Conservation (phyloP, 2,329 filamentous ascomycete species). For the Phaeoacremonium minimum region DNA sequence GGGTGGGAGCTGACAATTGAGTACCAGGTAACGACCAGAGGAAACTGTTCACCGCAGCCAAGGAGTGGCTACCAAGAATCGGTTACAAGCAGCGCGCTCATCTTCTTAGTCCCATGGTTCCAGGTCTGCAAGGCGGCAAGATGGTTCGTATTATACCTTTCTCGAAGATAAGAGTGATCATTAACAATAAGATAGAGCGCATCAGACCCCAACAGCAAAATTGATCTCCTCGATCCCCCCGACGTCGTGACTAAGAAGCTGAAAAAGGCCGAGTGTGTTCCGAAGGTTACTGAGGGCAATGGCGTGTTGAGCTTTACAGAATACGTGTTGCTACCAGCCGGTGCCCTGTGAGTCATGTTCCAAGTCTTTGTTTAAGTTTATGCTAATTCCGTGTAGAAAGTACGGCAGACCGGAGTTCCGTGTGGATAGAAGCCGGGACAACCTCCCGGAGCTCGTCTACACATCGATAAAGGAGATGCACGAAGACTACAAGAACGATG, state of each 20-base stretch:
- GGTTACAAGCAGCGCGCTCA: conserved; percentile 72
- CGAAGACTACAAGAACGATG: conserved; percentile 75
- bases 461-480: conserved; percentile 58
- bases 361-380: too few species aligned
- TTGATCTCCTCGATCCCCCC: conserved; percentile 80
- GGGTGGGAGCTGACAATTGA: too few species aligned
- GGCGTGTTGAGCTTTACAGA: conserved; percentile 84
- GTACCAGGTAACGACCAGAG: conserved; percentile 65
- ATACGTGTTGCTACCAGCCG: conserved; percentile 76
- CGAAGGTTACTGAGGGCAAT: conserved; percentile 76
- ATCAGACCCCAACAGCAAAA: conserved; percentile 61
- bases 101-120: conserved; percentile 69
- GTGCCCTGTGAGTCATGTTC: too few species aligned
- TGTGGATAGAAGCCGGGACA: conserved; percentile 62
- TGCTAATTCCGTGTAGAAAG: too few species aligned
- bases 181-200: conserved; percentile 26
- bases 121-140: conserved; percentile 75
- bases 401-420: conserved; percentile 56
- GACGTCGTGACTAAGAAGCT: conserved; percentile 78
- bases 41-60: conserved; percentile 83
- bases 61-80: conserved; percentile 79
- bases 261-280: conserved; percentile 76
- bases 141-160: conserved; percentile 46
- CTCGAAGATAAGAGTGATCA: conserved; percentile 35
- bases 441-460: conserved; percentile 72